phyloP scores from a whole-genome alignment of 805 yeast species.

The Saccharomyces eubayanus region DNA sequence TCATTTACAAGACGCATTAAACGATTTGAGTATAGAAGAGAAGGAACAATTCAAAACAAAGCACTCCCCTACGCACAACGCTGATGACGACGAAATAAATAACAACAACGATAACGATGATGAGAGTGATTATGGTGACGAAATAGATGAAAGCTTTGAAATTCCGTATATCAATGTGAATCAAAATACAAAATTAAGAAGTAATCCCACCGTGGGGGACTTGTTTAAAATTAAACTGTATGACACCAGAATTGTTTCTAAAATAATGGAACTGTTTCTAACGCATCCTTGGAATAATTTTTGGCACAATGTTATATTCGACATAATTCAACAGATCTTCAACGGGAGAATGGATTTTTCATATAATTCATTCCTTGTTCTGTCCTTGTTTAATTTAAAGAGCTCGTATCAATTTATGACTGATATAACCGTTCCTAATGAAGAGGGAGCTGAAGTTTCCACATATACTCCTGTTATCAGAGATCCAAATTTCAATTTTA shows the following conservation, averaged over 20 bases:
- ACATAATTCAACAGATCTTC: conserved; percentile 86
- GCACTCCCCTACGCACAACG: not conserved
- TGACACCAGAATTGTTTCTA: conserved; percentile 61
- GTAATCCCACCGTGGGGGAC: conserved; percentile 76
- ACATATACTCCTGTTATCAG: not conserved
- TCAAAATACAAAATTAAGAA: conserved; percentile 38
- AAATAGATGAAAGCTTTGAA: conserved; percentile 30
- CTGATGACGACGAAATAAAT: not conserved
- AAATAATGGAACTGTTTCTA: conserved; percentile 68
- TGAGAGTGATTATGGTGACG: conserved; percentile 14
- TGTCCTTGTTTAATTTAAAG: conserved; percentile 23
- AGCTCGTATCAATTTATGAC: conserved; percentile 14
- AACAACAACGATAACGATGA: conserved; percentile 4
- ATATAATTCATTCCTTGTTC: conserved; percentile 66
- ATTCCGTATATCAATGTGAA: conserved; percentile 32
- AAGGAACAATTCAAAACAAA: not conserved
- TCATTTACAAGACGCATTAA: conserved; percentile 29
- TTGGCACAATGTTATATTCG: conserved; percentile 94
- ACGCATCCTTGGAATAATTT: conserved; percentile 94
- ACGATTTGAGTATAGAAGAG: conserved; percentile 18
- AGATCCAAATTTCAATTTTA: conserved; percentile 36
- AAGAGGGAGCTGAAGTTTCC: not conserved
- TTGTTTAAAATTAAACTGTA: conserved; percentile 70
- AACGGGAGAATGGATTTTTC: conserved; percentile 83
- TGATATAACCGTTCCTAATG: not conserved